Percentiles rank a stretch among this genome's conserved stretches.
Conservation (phyloP, 176 grass and related monocot genomes). For the Juncus effusus region DNA sequence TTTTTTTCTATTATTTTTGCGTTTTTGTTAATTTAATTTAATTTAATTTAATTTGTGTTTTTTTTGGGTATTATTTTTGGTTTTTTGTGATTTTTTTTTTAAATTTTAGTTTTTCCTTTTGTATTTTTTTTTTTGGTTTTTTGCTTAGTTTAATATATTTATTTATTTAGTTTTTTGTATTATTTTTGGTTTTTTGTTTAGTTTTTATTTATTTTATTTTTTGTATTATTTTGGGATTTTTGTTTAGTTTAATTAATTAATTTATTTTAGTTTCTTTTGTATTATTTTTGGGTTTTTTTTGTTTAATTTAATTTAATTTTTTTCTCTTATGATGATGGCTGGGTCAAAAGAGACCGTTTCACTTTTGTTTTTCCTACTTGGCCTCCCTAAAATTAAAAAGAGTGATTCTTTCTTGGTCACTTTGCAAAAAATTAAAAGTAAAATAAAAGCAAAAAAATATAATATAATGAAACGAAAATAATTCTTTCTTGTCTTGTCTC, state of each 20-base stretch:
- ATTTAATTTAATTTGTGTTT: too few relatives aligned
- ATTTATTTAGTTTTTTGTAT: neutral
- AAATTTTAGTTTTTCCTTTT: neutral
- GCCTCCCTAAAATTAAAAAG: neutral
- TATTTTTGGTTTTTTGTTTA: neutral
- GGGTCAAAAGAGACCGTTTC: neutral
- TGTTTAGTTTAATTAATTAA: neutral
- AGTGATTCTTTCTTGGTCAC: neutral
- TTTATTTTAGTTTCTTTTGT: neutral
- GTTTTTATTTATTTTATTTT: neutral
- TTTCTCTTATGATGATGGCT: neutral
- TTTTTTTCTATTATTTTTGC: neutral
- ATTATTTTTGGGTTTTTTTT: neutral
- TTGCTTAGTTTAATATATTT: neutral
- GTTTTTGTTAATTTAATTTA: too few relatives aligned
- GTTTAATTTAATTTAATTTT: neutral
- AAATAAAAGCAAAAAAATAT: too few relatives aligned
- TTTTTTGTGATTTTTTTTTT: neutral
- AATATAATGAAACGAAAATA: too few relatives aligned
- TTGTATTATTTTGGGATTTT: neutral
- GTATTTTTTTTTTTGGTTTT: neutral
- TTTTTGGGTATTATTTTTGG: too few relatives aligned
- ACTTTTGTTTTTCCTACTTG: too few relatives aligned
- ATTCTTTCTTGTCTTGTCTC: too few relatives aligned
- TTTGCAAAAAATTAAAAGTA: too few relatives aligned